phyloP scores from a whole-genome alignment of 2,329 filamentous ascomycete species.

The Xylariaceae sp. region DNA sequence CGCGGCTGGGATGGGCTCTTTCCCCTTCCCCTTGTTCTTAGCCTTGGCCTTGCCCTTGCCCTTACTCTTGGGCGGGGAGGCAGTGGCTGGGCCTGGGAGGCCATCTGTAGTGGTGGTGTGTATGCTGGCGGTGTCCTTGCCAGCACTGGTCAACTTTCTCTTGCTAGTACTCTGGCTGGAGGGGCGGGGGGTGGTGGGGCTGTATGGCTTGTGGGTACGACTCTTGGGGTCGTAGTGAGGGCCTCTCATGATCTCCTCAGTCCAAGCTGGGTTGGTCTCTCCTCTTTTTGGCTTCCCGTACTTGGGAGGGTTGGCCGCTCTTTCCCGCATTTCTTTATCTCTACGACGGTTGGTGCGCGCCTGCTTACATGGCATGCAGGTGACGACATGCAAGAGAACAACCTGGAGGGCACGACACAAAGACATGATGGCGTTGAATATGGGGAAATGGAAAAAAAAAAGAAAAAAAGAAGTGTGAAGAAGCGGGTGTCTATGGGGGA shows the following conservation, averaged over 20 bases:
- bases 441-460: no score
- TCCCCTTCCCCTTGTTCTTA: neutral
- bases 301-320: slow-evolving; percentile 63
- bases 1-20: neutral
- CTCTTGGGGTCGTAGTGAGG: slow-evolving; percentile 57
- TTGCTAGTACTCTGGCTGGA: slow-evolving; percentile 56
- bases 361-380: slow-evolving; percentile 73
- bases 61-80: no score
- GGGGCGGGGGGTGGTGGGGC: no score
- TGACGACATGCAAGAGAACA: slow-evolving; percentile 70
- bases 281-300: slow-evolving; percentile 80
- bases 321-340: slow-evolving; percentile 57
- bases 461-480: no score
- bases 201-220: slow-evolving; percentile 38
- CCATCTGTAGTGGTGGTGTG: neutral
- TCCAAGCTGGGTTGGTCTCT: slow-evolving; percentile 84
- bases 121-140: slow-evolving; percentile 39
- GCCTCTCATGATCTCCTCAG: slow-evolving; percentile 77
- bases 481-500: no score
- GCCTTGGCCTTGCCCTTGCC: no score
- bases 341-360: slow-evolving; percentile 63
- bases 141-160: slow-evolving; percentile 53
- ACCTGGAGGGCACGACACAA: no score
- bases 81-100: neutral
- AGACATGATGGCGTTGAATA: no score